These are phyloP conservation scores for Raffaelea arxii DNA, from an alignment of 2,329 filamentous ascomycete species.

Conservation along the genomic window DNA sequence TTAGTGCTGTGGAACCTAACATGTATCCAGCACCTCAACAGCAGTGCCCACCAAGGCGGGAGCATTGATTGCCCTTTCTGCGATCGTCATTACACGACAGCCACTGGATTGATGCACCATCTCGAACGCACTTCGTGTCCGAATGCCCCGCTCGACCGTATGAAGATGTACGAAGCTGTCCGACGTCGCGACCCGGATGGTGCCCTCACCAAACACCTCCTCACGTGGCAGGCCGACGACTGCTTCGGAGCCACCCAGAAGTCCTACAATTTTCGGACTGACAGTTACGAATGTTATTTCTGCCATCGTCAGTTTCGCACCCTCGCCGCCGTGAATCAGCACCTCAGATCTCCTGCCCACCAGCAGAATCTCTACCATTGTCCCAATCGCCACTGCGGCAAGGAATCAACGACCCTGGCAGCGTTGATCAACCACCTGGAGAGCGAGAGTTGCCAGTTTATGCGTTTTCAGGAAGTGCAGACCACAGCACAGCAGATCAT, in stretches of 20 bases:
- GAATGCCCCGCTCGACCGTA: slow-evolving; percentile 34
- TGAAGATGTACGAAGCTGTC: slow-evolving; percentile 35
- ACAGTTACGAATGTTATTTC: slow-evolving; percentile 40
- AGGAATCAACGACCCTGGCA: slow-evolving; percentile 29
- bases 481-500: slow-evolving; percentile 13
- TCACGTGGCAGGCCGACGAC: slow-evolving; percentile 31
- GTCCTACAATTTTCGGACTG: slow-evolving; percentile 38
- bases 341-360: slow-evolving; percentile 42
- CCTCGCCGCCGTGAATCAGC: slow-evolving; percentile 32
- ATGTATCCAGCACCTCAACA: slow-evolving; percentile 50
- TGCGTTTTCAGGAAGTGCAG: slow-evolving; percentile 27
- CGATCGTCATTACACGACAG: slow-evolving; percentile 30
- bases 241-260: slow-evolving; percentile 26
- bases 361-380: slow-evolving; percentile 31
- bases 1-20: too few species aligned
- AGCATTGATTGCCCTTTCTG: slow-evolving; percentile 48
- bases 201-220: slow-evolving; percentile 38
- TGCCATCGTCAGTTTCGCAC: slow-evolving; percentile 35
- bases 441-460: slow-evolving; percentile 30
- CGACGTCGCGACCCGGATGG: slow-evolving; percentile 34
- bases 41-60: slow-evolving; percentile 34
- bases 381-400: slow-evolving; percentile 22
- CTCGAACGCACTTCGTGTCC: slow-evolving; percentile 46
- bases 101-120: slow-evolving; percentile 45
- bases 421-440: slow-evolving; percentile 32